Evolutionary conservation across 2,329 filamentous ascomycete species (phyloP), one percentile per base, ranked within the genome.

Genomic region (Alternaria sp.): DNA sequence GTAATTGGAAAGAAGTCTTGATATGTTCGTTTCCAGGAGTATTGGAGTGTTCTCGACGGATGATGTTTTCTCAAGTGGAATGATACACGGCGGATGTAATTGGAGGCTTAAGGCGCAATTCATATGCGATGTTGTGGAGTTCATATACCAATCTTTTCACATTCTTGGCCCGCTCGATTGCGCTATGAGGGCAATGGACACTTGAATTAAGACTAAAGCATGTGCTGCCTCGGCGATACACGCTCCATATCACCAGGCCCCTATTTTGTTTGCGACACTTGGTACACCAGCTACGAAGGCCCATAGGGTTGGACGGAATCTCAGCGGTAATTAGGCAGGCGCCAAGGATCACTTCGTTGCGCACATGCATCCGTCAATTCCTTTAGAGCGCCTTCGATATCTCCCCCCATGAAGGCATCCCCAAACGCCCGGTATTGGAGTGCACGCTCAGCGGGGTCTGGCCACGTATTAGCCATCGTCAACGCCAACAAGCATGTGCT

Each of bases 1-100:
- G 30, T 21, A 6, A 19, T 32, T 21, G 40, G 36, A 49, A 57
- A 52, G 26, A 45, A 23, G 21, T 25, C 26, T 36, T 61, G 46
- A 61, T 26, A n/a, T 32, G 40, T 45, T 45, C 3, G 5, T 25
- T 47, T 5, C 44, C 21, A 25, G 21, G 21, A 25, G 21, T 15
- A 23, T 47, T 25, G 21, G 15, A 47, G 21, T 12, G 44, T 23
- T 47, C 23, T 15, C 10, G 9, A 49, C 17, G 9, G 25, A 25
- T 10, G 21, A 6, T 3, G 44, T 25, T 25, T 3, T 6, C 7
- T 19, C 4, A n/a, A 6, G n/a, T 17, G 23, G n/a, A 23, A 10
- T 11, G 10, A 25, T 47, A 47, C 45, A 47, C 12, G 5, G 9
- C 28, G 23, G 23, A 11, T 6, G 23, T 47, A 17, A 26, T n/a